Evolutionary conservation across 2,329 filamentous ascomycete genomes (phyloP).

Genomic region (Cladosporium cucumerinum): DNA sequence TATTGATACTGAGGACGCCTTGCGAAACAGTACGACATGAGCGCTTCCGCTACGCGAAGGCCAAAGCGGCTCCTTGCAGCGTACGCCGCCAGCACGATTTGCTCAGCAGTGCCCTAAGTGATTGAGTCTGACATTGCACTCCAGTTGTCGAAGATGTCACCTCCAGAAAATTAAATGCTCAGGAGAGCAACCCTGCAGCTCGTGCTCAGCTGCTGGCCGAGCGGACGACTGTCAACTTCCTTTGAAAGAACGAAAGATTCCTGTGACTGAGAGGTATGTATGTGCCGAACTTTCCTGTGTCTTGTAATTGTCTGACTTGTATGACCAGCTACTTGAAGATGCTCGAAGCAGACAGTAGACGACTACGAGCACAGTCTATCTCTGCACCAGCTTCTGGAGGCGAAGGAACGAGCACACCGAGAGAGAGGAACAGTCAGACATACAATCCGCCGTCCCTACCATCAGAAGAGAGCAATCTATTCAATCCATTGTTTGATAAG

Average conservation of each 20-base stretch:
- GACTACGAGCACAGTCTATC: conserved; percentile 8
- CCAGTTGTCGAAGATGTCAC: conserved; percentile 27
- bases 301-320: not conserved
- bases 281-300: not conserved
- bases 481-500: conserved; percentile 26
- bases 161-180: conserved; percentile 30
- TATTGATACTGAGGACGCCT: not conserved
- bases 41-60: conserved; percentile 2
- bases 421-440: conserved; percentile 10
- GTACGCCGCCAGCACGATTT: not conserved
- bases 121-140: not conserved
- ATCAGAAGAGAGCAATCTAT: conserved; percentile 22
- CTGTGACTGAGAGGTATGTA: conserved; percentile 24
- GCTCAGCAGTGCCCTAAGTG: not conserved
- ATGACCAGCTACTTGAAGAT: conserved; percentile 22
- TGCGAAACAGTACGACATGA: not conserved
- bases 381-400: conserved; percentile 16
- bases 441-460: conserved; percentile 11
- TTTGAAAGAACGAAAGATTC: conserved; percentile 25
- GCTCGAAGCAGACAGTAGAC: conserved; percentile 24
- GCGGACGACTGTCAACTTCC: conserved; percentile 22
- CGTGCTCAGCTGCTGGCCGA: conserved; percentile 23
- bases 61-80: conserved; percentile 14
- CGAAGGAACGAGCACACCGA: not conserved
- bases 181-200: conserved; percentile 26